These are phyloP conservation scores for Russula ochroleuca DNA, from an alignment of 768 basidiomycete genomes.

Conservation along the genomic window DNA sequence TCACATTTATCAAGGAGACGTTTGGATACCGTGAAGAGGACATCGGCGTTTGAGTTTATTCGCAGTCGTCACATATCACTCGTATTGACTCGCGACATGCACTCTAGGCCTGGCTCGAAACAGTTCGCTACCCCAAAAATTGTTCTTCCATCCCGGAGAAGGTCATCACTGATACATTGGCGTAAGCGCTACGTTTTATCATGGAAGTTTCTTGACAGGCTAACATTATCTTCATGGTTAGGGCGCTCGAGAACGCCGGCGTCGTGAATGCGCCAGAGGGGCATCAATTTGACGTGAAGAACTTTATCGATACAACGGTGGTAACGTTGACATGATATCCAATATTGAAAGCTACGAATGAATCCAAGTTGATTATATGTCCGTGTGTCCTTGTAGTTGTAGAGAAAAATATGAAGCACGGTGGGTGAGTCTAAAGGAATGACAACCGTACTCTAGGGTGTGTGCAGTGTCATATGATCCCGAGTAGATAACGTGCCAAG, in stretches of 20 bases:
- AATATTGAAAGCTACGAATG: background rate
- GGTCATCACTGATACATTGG: conserved; percentile 66
- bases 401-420: background rate
- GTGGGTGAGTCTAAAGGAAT: background rate
- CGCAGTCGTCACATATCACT: background rate
- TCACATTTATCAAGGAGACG: conserved; percentile 69
- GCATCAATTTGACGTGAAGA: conserved; percentile 36
- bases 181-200: conserved; percentile 40
- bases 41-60: conserved; percentile 50
- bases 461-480: background rate
- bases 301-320: conserved; percentile 23
- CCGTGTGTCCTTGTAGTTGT: background rate
- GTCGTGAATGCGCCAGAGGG: conserved; percentile 56
- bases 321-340: conserved; percentile 15
- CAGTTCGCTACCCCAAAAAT: conserved; percentile 68
- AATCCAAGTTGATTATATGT: background rate
- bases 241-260: conserved; percentile 72
- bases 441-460: background rate
- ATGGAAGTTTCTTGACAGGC: background rate
- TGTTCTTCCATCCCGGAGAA: conserved; percentile 59
- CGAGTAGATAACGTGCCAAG: background rate
- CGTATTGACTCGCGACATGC: background rate
- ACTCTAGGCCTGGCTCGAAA: conserved; percentile 73
- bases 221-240: conserved; percentile 32
- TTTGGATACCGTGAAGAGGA: conserved; percentile 84